Conservation (phyloP, 2,329 filamentous ascomycete species). For the Colletotrichum coccodes region DNA sequence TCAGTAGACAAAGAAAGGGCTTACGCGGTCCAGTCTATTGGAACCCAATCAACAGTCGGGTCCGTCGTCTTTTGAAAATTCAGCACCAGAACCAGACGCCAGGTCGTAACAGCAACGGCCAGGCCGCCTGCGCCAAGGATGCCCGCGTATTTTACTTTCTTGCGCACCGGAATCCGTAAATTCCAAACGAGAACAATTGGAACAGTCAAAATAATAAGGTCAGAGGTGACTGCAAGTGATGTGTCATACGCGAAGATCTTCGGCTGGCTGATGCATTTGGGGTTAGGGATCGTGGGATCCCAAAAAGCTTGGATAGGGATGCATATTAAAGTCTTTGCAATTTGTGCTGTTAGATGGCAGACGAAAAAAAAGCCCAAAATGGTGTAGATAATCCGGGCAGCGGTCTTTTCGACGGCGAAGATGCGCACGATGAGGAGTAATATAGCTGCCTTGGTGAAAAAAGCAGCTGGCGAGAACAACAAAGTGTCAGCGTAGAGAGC, state of each 20-base stretch:
- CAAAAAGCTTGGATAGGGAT: constrained; percentile 37
- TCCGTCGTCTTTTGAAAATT: constrained; percentile 37
- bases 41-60: constrained; percentile 37
- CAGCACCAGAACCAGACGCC: constrained; percentile 37
- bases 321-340: constrained; percentile 39
- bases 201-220: constrained; percentile 45
- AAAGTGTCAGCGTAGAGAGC: constrained; percentile 40
- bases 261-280: constrained; percentile 42
- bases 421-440: constrained; percentile 43
- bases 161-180: constrained; percentile 38
- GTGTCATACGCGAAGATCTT: constrained; percentile 46
- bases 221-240: constrained; percentile 42
- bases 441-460: constrained; percentile 43
- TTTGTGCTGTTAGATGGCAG: constrained; percentile 39
- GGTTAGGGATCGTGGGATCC: constrained; percentile 25
- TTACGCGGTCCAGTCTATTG: constrained; percentile 25
- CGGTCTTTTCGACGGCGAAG: constrained; percentile 38
- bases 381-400: constrained; percentile 38
- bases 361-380: constrained; percentile 39
- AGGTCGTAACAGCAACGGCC: constrained; percentile 40
- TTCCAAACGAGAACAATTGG: constrained; percentile 44
- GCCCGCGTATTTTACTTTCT: constrained; percentile 44
- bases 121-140: constrained; percentile 43
- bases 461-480: constrained; percentile 41
- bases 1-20: background rate